Percentiles rank a stretch among this genome's conserved stretches.
phyloP scores from a whole-genome alignment of 495 filamentous ascomycete species.

The Hypoxylon fragiforme region DNA sequence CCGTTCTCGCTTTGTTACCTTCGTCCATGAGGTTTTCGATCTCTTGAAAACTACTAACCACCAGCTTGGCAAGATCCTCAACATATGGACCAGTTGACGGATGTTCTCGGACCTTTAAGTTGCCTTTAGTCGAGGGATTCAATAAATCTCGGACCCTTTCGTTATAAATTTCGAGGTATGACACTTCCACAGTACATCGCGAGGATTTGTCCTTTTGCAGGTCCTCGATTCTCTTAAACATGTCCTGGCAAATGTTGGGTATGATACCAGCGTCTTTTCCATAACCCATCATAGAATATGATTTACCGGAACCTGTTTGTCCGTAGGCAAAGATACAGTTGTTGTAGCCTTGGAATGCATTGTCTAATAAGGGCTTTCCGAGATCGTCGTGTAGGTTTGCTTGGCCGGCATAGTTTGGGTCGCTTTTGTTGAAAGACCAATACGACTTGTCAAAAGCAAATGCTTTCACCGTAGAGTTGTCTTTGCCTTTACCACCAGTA shows the following conservation, averaged over 20 bases:
- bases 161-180: slow-evolving; percentile 99
- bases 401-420: slow-evolving; percentile 85
- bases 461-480: slow-evolving; percentile 73
- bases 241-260: slow-evolving; percentile 94
- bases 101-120: slow-evolving; percentile 96
- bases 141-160: slow-evolving; percentile 95
- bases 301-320: slow-evolving; percentile 98
- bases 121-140: slow-evolving; percentile 94
- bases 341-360: slow-evolving; percentile 98
- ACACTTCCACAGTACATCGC: slow-evolving; percentile 93
- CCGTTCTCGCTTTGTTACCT: slow-evolving; percentile 96
- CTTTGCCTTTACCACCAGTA: slow-evolving; percentile 66
- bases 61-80: slow-evolving; percentile 93
- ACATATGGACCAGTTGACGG: slow-evolving; percentile 97
- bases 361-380: slow-evolving; percentile 89
- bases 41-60: slow-evolving; percentile 94
- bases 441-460: slow-evolving; percentile 98
- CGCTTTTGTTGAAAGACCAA: slow-evolving; percentile 91
- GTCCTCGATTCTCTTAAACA: slow-evolving; percentile 83
- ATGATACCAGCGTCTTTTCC: slow-evolving; percentile 96
- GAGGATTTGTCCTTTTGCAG: slow-evolving; percentile 78
- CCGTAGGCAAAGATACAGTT: slow-evolving; percentile 99
- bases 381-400: slow-evolving; percentile 85
- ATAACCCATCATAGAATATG: slow-evolving; percentile 99
- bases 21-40: slow-evolving; percentile 99